These are phyloP conservation scores for Acacia melanoxylon DNA, from an alignment of 306 rosid species.

Conservation along the genomic window DNA sequence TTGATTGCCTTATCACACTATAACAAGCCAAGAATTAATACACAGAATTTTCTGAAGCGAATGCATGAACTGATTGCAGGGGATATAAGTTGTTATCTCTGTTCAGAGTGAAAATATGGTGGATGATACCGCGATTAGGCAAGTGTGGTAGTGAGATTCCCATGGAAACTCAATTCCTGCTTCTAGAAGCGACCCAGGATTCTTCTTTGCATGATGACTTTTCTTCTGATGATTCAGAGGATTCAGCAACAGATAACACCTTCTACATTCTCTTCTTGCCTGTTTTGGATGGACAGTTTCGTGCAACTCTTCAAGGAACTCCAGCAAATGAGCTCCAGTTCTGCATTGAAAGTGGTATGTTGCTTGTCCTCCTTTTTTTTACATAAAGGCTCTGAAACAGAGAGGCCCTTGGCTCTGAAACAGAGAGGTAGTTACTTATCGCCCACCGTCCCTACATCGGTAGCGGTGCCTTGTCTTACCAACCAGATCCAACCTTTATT, in stretches of 20 bases:
- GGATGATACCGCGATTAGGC: slow-evolving; percentile 78
- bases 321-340: slow-evolving; percentile 56
- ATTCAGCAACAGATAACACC: slow-evolving; percentile 17
- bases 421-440: too few species aligned
- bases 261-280: slow-evolving; percentile 68
- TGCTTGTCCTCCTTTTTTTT: neutral
- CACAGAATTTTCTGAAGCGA: neutral
- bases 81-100: slow-evolving; percentile 54
- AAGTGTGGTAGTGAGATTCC: slow-evolving; percentile 61
- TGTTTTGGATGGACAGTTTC: slow-evolving; percentile 69
- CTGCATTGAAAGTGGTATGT: slow-evolving; percentile 72
- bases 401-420: too few species aligned
- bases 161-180: slow-evolving; percentile 71
- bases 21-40: neutral
- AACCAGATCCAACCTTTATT: too few species aligned
- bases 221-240: slow-evolving; percentile 41
- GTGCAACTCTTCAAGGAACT: slow-evolving; percentile 67
- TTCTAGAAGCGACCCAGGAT: slow-evolving; percentile 57
- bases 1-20: neutral
- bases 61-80: slow-evolving; percentile 38
- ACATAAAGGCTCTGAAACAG: too few species aligned
- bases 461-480: slow-evolving; percentile 10
- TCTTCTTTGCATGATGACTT: slow-evolving; percentile 36
- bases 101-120: slow-evolving; percentile 71
- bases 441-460: too few species aligned